phyloP scores from a whole-genome alignment of 2,329 filamentous ascomycete species.

The Fusarium sp. region DNA sequence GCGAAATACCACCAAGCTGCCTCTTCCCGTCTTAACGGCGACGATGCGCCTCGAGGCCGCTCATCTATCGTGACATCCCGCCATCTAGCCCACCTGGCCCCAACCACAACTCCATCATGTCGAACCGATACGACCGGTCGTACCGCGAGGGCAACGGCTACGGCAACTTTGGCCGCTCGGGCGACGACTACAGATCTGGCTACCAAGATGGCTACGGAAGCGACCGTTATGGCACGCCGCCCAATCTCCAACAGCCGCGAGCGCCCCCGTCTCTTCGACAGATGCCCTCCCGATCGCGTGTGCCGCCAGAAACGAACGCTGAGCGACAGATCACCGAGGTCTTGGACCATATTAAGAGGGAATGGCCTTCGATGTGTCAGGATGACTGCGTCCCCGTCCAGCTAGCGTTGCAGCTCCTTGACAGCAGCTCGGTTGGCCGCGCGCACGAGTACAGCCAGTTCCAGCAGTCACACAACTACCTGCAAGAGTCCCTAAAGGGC shows the following conservation, averaged over 20 bases:
- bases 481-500: slow-evolving; percentile 92
- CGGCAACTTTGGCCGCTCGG: slow-evolving; percentile 56
- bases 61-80: slow-evolving; percentile 29
- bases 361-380: slow-evolving; percentile 93
- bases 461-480: slow-evolving; percentile 82
- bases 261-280: slow-evolving; percentile 48
- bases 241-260: slow-evolving; percentile 45
- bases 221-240: slow-evolving; percentile 57
- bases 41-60: slow-evolving; percentile 41
- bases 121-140: slow-evolving; percentile 63
- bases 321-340: slow-evolving; percentile 72
- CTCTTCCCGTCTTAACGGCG: not conserved
- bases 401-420: slow-evolving; percentile 93
- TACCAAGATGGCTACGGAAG: slow-evolving; percentile 56
- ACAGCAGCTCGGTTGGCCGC: slow-evolving; percentile 91
- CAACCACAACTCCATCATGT: slow-evolving; percentile 55
- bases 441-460: slow-evolving; percentile 91
- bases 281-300: slow-evolving; percentile 52
- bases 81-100: slow-evolving; percentile 21
- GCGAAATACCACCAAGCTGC: not conserved
- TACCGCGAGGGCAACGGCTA: slow-evolving; percentile 57
- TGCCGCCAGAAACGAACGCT: slow-evolving; percentile 60
- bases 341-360: slow-evolving; percentile 83
- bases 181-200: slow-evolving; percentile 60
- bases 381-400: slow-evolving; percentile 93